Evolutionary conservation across 768 basidiomycete genomes (phyloP).

Genomic region (Lentinula boryana): DNA sequence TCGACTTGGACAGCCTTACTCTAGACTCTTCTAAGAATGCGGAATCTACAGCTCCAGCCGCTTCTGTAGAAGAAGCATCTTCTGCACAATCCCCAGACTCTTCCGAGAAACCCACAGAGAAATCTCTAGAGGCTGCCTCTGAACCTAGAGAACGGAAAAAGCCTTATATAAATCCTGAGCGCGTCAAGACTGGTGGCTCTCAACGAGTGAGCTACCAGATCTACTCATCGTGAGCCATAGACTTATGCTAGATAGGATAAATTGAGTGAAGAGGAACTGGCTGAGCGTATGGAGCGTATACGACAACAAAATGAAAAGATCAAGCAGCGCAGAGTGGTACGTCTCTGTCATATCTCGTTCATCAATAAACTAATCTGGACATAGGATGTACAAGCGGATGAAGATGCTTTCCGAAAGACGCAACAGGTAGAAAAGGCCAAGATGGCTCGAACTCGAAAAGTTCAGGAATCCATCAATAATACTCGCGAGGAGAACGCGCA

Average conservation of each 20-base stretch:
- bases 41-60: background rate
- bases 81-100: background rate
- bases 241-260: slow-evolving; percentile 46
- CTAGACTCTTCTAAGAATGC: slow-evolving; percentile 22
- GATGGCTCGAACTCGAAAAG: slow-evolving; percentile 51
- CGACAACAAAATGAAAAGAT: slow-evolving; percentile 73
- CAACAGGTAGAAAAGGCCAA: slow-evolving; percentile 60
- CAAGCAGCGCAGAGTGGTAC: slow-evolving; percentile 58
- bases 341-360: slow-evolving; percentile 15
- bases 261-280: slow-evolving; percentile 58
- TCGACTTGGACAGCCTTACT: slow-evolving; percentile 54
- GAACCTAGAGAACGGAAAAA: slow-evolving; percentile 20
- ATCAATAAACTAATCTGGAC: slow-evolving; percentile 2
- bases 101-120: slow-evolving; percentile 8
- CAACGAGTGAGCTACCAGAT: slow-evolving; percentile 48
- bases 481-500: slow-evolving; percentile 75
- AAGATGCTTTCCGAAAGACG: slow-evolving; percentile 68
- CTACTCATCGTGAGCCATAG: background rate
- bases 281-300: slow-evolving; percentile 64
- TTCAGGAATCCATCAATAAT: slow-evolving; percentile 64
- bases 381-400: slow-evolving; percentile 78
- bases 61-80: slow-evolving; percentile 7
- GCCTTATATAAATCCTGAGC: slow-evolving; percentile 77
- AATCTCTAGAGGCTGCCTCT: slow-evolving; percentile 12
- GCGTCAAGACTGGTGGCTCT: slow-evolving; percentile 76